These are phyloP conservation scores for Nelumbo lutea DNA, from an alignment of 164 flowering plant genomes.

Conservation along the genomic window DNA sequence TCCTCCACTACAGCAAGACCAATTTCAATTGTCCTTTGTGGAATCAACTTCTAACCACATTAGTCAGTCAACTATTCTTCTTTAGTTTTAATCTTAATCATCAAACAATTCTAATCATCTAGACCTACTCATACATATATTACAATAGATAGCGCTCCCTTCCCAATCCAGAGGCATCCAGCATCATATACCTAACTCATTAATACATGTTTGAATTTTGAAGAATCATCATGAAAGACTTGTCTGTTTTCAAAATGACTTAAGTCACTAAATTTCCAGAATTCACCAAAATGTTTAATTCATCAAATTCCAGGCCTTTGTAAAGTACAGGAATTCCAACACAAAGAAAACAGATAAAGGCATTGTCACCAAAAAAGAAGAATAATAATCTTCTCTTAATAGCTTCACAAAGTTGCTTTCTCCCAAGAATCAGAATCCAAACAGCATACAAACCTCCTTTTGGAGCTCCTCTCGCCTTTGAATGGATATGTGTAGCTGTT, in stretches of 20 bases:
- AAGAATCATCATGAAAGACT: background rate
- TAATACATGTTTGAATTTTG: background rate
- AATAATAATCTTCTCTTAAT: background rate
- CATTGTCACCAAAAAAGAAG: background rate
- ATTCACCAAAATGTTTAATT: no score
- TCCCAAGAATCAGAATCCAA: background rate
- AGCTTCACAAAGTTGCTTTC: background rate
- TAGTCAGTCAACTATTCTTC: no score
- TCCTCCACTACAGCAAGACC: no score
- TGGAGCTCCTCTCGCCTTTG: constrained; percentile 60
- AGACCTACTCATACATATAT: no score
- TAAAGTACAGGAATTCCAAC: background rate
- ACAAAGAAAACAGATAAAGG: background rate
- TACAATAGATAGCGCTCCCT: no score
- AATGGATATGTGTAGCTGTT: constrained; percentile 41
- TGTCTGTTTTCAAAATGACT: background rate
- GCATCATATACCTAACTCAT: no score
- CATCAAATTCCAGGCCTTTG: background rate
- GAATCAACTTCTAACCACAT: no score
- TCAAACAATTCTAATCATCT: no score
- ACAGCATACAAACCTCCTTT: constrained; percentile 47
- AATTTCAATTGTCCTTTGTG: no score
- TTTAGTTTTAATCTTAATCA: no score
- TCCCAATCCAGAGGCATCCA: no score
- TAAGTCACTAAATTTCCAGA: background rate